Base-by-base conservation (phyloP, 2,329 filamentous ascomycete genomes). In the Cladophialophora yegresii region DNA sequence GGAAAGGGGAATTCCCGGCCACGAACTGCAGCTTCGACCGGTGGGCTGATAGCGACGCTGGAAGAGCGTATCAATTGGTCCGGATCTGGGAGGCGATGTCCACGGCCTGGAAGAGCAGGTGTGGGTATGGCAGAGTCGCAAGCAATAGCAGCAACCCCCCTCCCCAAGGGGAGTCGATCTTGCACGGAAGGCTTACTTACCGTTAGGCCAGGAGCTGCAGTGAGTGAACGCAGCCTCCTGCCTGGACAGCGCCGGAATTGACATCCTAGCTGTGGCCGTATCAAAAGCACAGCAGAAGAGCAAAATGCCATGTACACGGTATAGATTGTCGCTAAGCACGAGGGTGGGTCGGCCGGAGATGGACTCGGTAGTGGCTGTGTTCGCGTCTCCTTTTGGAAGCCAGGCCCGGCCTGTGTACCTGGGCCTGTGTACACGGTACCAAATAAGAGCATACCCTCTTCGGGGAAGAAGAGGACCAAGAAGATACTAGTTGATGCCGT, bases 11-110 rank as follows among this genome's bases (percentile, higher is more conserved):
- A 50, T 60, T 59, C 45, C 56, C 50, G 62, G 57, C 4, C 30
- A 20, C 57, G 32, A 53, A 36, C 32, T 47, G 58, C 33, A 56
- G 32, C 40, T 36, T 33, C 36, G 43, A 61, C 30, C 32, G 36
- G 50, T 61, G 58, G 33, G 23, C 47, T 49, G 33, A 45, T 30
- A 30, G 26, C 45, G 36, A 61, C 13, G 12, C n/a, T 49, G 26
- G 16, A 30, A 20, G 26, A 33, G 54, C 26, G n/a, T 45, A n/a
- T n/a, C n/a, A 26, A 67, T 67, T 67, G 66, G 66, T 45, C 47
- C 63, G 66, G 66, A 67, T 50, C n/a, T 33, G 33, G 50, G 30
- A 63, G 56, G 66, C 66, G 66, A 61, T 61, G 49, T 55, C 53
- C 51, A 40, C 61, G 53, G 3, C 7, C 62, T 54, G n/a, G 58